Base-by-base conservation (phyloP, 192 early-diverging fungal species). In the Phycomyces nitens region DNA sequence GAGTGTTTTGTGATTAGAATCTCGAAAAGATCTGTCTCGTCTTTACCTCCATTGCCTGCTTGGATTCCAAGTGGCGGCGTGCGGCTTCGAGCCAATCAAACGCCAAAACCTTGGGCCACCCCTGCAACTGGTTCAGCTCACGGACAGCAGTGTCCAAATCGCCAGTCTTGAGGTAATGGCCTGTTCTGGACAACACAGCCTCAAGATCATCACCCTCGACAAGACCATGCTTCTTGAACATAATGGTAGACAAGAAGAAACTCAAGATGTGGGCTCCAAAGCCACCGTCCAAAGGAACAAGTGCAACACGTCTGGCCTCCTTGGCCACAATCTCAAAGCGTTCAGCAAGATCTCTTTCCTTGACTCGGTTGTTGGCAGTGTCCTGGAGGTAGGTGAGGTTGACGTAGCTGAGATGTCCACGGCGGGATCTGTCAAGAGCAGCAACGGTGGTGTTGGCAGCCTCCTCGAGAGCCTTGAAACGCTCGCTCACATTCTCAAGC, bases 101-200 rank as follows among this genome's bases (percentile, higher is more conserved):
- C 11, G 92, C 89, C 50, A 98, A 75, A 66, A 74, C 76, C 76
- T 88, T 88, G n/a, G 90, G 82, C 95, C 95, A 98, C 16, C 95
- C 94, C 62, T 78, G 80, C 40, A 98, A 79, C 74, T 95, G 94
- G 77, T 97, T 97, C 62, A 97, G 72, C 71, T 98, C 94, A 66
- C 96, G 83, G 14, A 91, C 76, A 11, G 94, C 94, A 59, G 76
- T 75, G 50, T 97, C 94, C 58, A 98, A 70, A 73, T 98, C 91
- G 21, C 85, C 83, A 56, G 83, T 81, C 56, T 78, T 63, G 58
- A 98, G 76, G 72, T 89, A 88, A 73, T 86, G 84, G 60, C 88
- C 77, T 9, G 88, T 70, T 24, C 96, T 85, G 7, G 94, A 84
- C 49, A 96, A 74, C 26, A 94, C 77, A 10, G 94, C 79, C 57